phyloP scores from a whole-genome alignment of 768 basidiomycete genomes.

The Porpolomopsis calyptriformis region DNA sequence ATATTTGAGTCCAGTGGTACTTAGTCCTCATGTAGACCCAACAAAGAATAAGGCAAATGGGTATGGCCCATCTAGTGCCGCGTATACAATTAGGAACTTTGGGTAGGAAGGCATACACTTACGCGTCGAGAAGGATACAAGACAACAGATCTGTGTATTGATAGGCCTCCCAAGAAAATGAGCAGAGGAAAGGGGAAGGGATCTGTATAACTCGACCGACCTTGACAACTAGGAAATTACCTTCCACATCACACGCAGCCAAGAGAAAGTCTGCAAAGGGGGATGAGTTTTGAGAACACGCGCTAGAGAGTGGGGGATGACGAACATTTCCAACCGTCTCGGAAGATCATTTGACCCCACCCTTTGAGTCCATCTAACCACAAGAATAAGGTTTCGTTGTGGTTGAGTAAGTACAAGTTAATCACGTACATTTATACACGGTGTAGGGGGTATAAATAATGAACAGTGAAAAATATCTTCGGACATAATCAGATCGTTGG shows the following conservation, averaged over 20 bases:
- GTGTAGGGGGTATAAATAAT: conserved; percentile 78
- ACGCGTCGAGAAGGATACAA: conserved; percentile 89
- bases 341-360: conserved; percentile 62
- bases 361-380: conserved; percentile 68
- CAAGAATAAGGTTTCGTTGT: conserved; percentile 4
- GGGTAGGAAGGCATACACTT: conserved; percentile 17
- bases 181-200: not conserved
- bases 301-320: conserved; percentile 3
- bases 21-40: conserved; percentile 73
- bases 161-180: conserved; percentile 42
- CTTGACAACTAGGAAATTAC: conserved; percentile 79
- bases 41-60: conserved; percentile 72
- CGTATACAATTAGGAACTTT: conserved; percentile 1
- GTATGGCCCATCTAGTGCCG: conserved; percentile 68
- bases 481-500: not conserved
- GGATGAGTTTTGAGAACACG: not conserved
- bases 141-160: conserved; percentile 81
- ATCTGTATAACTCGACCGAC: conserved; percentile 20
- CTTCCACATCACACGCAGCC: conserved; percentile 76
- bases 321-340: conserved; percentile 84
- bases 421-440: conserved; percentile 65
- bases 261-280: conserved; percentile 54
- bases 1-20: conserved; percentile 76
- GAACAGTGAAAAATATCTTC: conserved; percentile 71
- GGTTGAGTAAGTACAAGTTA: not conserved